Evolutionary conservation across 83 land plant species (phyloP).

Genomic region (Picea engelmannii): DNA sequence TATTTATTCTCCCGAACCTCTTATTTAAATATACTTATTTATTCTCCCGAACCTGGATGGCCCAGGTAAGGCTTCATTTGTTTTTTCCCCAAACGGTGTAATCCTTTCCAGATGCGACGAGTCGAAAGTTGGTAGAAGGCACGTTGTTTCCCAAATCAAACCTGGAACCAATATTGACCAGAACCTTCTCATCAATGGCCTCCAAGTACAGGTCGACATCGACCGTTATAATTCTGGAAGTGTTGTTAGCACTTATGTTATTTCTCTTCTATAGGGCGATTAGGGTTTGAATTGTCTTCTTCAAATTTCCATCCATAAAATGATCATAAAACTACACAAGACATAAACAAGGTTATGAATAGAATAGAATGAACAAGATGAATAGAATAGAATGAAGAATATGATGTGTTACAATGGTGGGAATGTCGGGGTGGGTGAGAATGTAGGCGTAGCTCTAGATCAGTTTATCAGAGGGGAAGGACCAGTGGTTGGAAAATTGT

Average conservation of each 20-base stretch:
- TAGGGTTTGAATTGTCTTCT: slow-evolving; percentile 34
- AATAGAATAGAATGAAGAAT: background rate
- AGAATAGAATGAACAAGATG: background rate
- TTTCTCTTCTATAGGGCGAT: slow-evolving; percentile 32
- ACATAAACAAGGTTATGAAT: background rate
- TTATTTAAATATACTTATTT: too few relatives aligned
- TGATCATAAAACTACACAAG: slow-evolving; percentile 70
- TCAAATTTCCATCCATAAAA: background rate
- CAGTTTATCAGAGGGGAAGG: slow-evolving; percentile 44
- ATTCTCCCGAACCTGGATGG: too few relatives aligned
- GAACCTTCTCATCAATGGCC: slow-evolving; percentile 23
- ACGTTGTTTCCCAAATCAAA: background rate
- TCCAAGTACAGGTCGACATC: slow-evolving; percentile 12
- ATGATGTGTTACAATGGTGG: slow-evolving; percentile 30
- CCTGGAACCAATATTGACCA: slow-evolving; percentile 23
- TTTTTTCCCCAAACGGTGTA: too few relatives aligned
- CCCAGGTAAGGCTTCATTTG: too few relatives aligned
- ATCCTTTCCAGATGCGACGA: too few relatives aligned
- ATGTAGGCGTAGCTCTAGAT: slow-evolving; percentile 42
- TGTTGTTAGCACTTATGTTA: background rate
- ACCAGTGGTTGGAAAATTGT: slow-evolving; percentile 7
- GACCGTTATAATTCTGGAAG: slow-evolving; percentile 28
- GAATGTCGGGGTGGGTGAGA: slow-evolving; percentile 44
- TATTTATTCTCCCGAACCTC: too few relatives aligned
- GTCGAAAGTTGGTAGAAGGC: background rate